Base-by-base conservation (phyloP, 306 rosid species). In the Pyrus betulifolia region DNA sequence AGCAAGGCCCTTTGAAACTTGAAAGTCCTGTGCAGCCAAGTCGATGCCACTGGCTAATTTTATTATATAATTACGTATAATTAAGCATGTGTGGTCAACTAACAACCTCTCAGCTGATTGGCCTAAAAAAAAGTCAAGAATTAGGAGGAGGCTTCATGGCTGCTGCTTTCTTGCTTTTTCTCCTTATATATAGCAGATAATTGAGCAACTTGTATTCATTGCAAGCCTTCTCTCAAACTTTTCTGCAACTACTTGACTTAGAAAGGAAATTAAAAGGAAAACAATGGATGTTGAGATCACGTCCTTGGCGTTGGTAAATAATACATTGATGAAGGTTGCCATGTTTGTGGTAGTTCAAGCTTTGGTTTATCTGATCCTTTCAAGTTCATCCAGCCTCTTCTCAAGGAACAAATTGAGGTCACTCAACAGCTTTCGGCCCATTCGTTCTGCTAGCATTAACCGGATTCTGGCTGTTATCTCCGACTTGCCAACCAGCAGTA, bases 341-440 rank as follows among this genome's bases (percentile, higher is more conserved):
- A 54, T 79, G 60, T 79, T 79, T 67, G 61, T 74, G 74, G n/a
- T 79, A 14, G 79, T 74, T 23, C 83, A 80, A 80, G 79, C 67
- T 23, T 14, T 80, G 69, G 83, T 80, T 44, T 80, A 74, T 49
- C 54, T 74, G 4, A 80, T 80, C 61, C 70, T 80, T 59, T 80
- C 83, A 11, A 59, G 71, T 68, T 80, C 83, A 12, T 80, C 83
- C 61, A 74, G 60, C 45, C 35, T 80, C 62, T 80, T 80, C 75
- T 74, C 83, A 61, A 62, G 70, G 61, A 55, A 74, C 63, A 79
- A 57, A 38, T 67, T 44, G 69, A 74, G 67, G 45, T 60, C 83
- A 19, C 45, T 74, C 28, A 74, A 52, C 66, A 80, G 83, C 75
- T 80, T 74, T 76, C 65, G 33, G 25, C 71, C 61, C 8, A 45